phyloP scores from a whole-genome alignment of 129 eudicot species.

The Pseudognaphalium luteoalbum region DNA sequence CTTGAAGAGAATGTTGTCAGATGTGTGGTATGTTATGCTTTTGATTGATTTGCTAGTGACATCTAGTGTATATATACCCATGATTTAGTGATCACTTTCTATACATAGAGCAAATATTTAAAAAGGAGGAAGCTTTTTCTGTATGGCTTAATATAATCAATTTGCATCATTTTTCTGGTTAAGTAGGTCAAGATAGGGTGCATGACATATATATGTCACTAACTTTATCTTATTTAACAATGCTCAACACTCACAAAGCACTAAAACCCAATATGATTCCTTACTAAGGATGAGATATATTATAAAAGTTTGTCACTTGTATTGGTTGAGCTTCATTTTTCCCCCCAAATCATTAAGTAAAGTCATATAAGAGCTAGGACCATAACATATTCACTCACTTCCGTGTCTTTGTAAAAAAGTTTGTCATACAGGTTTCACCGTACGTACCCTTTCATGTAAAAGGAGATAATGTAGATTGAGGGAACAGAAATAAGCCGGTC shows the following conservation, averaged over 20 bases:
- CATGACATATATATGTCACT: constrained; percentile 42
- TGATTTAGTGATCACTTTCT: constrained; percentile 28
- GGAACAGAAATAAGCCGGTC: background rate
- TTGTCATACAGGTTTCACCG: constrained; percentile 1
- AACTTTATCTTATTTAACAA: constrained; percentile 29
- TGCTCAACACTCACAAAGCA: constrained; percentile 46
- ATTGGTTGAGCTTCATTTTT: constrained; percentile 24
- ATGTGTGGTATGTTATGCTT: constrained; percentile 24
- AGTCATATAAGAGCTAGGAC: background rate
- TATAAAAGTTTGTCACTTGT: constrained; percentile 9
- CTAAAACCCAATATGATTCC: constrained; percentile 31
- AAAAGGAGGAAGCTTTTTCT: constrained; percentile 21
- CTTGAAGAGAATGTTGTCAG: constrained; percentile 16
- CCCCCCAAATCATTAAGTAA: constrained; percentile 24
- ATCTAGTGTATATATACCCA: constrained; percentile 34
- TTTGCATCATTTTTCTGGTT: constrained; percentile 34
- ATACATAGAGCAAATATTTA: constrained; percentile 13
- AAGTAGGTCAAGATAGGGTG: constrained; percentile 53
- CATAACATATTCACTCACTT: constrained; percentile 1
- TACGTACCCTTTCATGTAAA: constrained; percentile 12
- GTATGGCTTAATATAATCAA: constrained; percentile 16
- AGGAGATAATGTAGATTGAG: constrained; percentile 18
- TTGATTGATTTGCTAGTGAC: constrained; percentile 16
- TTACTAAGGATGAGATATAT: constrained; percentile 24
- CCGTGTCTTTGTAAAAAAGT: background rate